These are phyloP conservation scores for Diophrys sp. DNA, from an alignment of 73 alveolate genomes.

Conservation along the genomic window DNA sequence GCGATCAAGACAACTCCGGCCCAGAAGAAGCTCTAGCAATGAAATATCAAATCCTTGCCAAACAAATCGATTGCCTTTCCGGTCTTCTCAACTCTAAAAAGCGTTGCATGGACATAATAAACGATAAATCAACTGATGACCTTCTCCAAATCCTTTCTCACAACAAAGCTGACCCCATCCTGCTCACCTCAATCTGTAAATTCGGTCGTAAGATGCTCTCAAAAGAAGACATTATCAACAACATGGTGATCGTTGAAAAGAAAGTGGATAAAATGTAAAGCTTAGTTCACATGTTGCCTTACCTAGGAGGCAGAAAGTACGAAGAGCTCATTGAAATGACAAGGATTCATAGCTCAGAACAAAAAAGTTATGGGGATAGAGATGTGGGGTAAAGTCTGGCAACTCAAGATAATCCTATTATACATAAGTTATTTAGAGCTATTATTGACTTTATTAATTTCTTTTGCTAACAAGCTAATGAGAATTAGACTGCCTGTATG, in stretches of 20 bases:
- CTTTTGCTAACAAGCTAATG: constrained; percentile 58
- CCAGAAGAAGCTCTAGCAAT: constrained; percentile 21
- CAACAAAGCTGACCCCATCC: constrained; percentile 52
- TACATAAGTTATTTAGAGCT: constrained; percentile 53
- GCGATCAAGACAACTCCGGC: constrained; percentile 26
- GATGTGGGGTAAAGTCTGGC: constrained; percentile 10
- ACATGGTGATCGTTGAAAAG: constrained; percentile 21
- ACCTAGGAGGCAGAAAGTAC: constrained; percentile 54
- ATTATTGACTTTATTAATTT: constrained; percentile 55
- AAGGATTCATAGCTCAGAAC: constrained; percentile 28
- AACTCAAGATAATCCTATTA: constrained; percentile 42
- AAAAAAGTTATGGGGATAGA: constrained; percentile 30
- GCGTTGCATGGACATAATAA: constrained; percentile 18
- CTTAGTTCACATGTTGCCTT: constrained; percentile 40
- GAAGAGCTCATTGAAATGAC: constrained; percentile 46
- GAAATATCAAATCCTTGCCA: constrained; percentile 45
- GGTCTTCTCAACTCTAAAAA: constrained; percentile 36
- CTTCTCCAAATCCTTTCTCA: constrained; percentile 29
- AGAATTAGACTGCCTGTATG: not conserved
- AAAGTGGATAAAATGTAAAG: constrained; percentile 46
- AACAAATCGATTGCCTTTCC: constrained; percentile 42
- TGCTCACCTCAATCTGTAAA: constrained; percentile 39
- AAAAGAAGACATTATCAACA: constrained; percentile 22
- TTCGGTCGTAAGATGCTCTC: constrained; percentile 38
- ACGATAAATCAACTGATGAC: constrained; percentile 30